Evolutionary conservation across 345 rosid species (phyloP).

Genomic region (Mangifera indica): DNA sequence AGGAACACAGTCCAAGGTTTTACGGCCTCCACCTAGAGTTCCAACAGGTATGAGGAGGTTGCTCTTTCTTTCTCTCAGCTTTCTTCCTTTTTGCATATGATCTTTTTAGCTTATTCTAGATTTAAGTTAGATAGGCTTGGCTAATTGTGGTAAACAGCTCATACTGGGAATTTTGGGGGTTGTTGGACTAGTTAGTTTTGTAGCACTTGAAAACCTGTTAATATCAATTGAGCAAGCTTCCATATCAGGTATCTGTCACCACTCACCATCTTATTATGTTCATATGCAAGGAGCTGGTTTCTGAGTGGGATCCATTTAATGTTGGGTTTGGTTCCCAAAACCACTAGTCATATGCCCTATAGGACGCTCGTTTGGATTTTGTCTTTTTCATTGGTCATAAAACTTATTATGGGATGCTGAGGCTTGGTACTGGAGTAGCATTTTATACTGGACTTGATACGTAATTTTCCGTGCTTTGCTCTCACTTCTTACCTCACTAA

Average conservation of each 20-base stretch:
- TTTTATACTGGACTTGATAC: background rate
- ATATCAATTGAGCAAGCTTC: background rate
- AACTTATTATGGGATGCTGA: background rate
- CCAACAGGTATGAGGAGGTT: constrained; percentile 53
- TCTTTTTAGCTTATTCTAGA: background rate
- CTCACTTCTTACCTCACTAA: background rate
- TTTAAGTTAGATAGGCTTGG: background rate
- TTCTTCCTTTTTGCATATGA: constrained; percentile 1
- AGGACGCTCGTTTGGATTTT: background rate
- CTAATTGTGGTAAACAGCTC: no score
- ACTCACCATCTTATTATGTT: background rate
- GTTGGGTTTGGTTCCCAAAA: background rate
- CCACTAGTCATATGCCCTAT: background rate
- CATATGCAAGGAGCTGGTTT: no score
- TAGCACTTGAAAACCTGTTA: background rate
- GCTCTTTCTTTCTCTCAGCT: constrained; percentile 8
- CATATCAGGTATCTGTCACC: background rate
- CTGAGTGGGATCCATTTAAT: background rate
- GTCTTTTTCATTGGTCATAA: background rate
- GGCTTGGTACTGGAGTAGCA: background rate
- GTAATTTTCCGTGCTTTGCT: background rate
- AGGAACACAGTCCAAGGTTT: constrained; percentile 42
- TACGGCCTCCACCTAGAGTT: constrained; percentile 83
- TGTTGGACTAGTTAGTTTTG: background rate
- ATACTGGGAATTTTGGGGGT: background rate